Evolutionary conservation across 768 basidiomycete species (phyloP).

Genomic region (Pleurotus cornucopiae): DNA sequence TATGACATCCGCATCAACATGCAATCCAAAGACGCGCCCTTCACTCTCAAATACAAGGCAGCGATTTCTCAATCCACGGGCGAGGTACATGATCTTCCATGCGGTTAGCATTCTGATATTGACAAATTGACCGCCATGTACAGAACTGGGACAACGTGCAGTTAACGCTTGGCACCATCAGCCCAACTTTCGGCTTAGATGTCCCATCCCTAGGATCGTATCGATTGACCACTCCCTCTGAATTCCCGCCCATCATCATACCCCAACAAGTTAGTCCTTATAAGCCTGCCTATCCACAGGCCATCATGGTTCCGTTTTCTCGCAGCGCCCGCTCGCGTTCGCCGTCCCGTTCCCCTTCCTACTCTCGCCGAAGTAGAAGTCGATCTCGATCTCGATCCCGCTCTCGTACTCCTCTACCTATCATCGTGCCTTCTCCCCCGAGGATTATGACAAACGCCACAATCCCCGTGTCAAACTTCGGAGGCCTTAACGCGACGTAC

Average conservation of each 20-base stretch:
- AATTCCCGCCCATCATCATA: too few species aligned
- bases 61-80: slow-evolving; percentile 37
- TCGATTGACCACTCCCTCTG: slow-evolving; percentile 23
- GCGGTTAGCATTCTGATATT: neutral
- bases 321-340: neutral
- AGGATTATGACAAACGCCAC: neutral
- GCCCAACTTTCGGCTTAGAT: slow-evolving; percentile 34
- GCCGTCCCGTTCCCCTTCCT: neutral
- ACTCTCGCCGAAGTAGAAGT: neutral
- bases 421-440: neutral
- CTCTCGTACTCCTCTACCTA: neutral
- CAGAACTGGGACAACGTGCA: slow-evolving; percentile 40
- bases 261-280: neutral
- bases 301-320: neutral
- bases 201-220: slow-evolving; percentile 33
- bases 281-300: neutral
- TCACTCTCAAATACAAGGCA: slow-evolving; percentile 37
- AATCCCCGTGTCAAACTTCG: slow-evolving; percentile 3
- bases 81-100: slow-evolving; percentile 25
- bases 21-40: slow-evolving; percentile 32
- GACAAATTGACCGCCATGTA: neutral
- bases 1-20: slow-evolving; percentile 42
- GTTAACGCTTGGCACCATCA: slow-evolving; percentile 38
- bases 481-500: slow-evolving; percentile 24
- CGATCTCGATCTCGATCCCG: neutral